Conservation (phyloP, 2,329 filamentous ascomycete species). For the Ceratocystis alfenasii region DNA sequence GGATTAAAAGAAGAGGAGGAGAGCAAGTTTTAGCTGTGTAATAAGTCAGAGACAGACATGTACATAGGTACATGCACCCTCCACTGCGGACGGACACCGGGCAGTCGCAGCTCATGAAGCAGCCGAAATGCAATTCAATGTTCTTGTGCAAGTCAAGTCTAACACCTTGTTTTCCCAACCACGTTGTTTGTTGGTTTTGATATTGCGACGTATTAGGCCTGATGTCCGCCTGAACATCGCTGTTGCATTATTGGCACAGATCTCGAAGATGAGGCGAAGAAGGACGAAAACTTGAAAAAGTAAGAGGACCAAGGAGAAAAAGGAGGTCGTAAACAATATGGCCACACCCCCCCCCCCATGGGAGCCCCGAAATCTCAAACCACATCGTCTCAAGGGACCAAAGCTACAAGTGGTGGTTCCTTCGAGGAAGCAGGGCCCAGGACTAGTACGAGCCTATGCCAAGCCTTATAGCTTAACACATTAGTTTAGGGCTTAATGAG, state of each 20-base stretch:
- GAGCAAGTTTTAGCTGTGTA: not conserved
- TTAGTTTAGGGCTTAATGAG: not conserved
- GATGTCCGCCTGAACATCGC: not conserved
- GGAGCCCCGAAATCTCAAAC: slow-evolving; percentile 1
- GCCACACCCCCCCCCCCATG: not conserved
- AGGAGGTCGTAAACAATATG: not conserved
- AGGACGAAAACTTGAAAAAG: not conserved
- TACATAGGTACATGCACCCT: not conserved
- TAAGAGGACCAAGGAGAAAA: not conserved
- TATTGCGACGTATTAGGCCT: not conserved
- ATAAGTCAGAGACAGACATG: not conserved
- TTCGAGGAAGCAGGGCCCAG: not conserved
- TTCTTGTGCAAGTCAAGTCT: not conserved
- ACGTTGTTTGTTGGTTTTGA: not conserved
- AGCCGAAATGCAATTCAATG: not conserved
- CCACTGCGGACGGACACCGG: not conserved
- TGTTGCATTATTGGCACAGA: not conserved
- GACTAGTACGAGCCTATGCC: no score
- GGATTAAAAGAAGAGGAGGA: not conserved
- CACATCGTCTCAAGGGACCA: slow-evolving; percentile 6
- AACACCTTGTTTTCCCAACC: no score
- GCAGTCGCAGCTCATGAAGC: not conserved
- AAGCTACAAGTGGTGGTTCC: not conserved
- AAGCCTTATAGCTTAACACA: not conserved
- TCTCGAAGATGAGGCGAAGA: not conserved